Base-by-base conservation (phyloP, 2,329 filamentous ascomycete genomes). In the Claviceps digitariae region DNA sequence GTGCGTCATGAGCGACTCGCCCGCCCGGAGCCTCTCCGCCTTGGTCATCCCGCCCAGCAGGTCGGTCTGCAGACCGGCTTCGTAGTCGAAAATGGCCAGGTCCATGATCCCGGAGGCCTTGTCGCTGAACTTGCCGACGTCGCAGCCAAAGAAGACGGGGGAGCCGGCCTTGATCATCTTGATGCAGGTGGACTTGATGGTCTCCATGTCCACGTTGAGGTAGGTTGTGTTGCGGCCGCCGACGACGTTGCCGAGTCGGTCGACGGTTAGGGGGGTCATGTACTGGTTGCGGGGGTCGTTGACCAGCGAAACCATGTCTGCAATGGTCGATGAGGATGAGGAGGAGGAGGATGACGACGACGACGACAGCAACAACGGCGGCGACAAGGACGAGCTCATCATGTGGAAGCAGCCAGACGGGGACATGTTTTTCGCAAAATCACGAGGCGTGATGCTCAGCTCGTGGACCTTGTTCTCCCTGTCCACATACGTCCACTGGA, bases 121-220 rank as follows among this genome's bases (percentile, higher is more conserved):
- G 64, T 90, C 83, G 53, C 81, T 86, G 67, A 85, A 90, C 66
- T 95, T 87, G 57, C 88, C 89, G 0, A 95, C 89, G 62, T 95
- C 90, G 50, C 80, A 86, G 54, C 90, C 90, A 65, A 95, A 95
- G 76, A 95, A 95, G 50, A 95, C 79, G 10, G 90, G 89, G 5
- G 87, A 70, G 1, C 87, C 88, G 12, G 83, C 82, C 63, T 81
- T 79, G 49, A 95, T 78, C 87, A 90, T 93, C 31, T 78, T 74
- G 49, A 94, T 80, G 60, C 84, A 86, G 0, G 85, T 82, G 0
- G 72, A 64, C 68, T 94, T 94, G 59, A 95, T 82, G 0, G 78
- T 72, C 1, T 67, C 58, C 74, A 90, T 90, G 55, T 83, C 76
- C 17, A 93, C 87, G 64, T 95, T 95, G 62, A 94, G 80, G 64